Evolutionary conservation across 208 protist species (phyloP).

Genomic region (Acanthamoeba polyphaga): DNA sequence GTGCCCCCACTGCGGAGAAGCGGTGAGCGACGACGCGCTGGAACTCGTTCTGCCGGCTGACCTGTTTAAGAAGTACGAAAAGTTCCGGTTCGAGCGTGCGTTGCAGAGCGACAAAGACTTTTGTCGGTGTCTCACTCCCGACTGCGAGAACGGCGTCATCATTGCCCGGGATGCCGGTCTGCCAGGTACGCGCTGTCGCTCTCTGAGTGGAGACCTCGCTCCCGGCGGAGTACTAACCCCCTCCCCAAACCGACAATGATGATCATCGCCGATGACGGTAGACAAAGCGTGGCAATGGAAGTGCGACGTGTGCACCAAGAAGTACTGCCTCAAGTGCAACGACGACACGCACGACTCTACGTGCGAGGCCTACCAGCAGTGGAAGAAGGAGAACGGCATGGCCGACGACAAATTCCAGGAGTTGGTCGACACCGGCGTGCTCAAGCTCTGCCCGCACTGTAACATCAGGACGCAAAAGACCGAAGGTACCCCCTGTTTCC

Average conservation of each 20-base stretch:
- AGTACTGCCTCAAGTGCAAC: conserved; percentile 73
- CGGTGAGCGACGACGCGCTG: conserved; percentile 61
- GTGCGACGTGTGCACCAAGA: conserved; percentile 61
- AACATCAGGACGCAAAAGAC: conserved; percentile 59
- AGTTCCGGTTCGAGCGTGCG: conserved; percentile 67
- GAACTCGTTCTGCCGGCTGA: conserved; percentile 63
- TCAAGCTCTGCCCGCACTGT: conserved; percentile 72
- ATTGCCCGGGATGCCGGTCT: conserved; percentile 42
- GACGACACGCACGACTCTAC: conserved; percentile 60
- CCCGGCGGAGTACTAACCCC: too few species aligned
- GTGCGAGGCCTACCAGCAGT: conserved; percentile 61
- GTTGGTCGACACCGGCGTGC: conserved; percentile 24
- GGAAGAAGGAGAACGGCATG: conserved; percentile 74
- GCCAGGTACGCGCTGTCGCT: not conserved
- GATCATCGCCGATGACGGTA: not conserved
- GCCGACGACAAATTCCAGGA: conserved; percentile 72
- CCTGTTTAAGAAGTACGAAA: conserved; percentile 63
- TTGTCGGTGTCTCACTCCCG: conserved; percentile 19
- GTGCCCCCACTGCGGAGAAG: conserved; percentile 31
- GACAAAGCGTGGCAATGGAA: conserved; percentile 68
- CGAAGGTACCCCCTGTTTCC: not conserved
- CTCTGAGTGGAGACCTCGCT: too few species aligned
- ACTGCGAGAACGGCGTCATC: conserved; percentile 71
- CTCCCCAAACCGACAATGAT: not conserved
- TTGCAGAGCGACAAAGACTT: conserved; percentile 72